Conservation (phyloP, 495 filamentous ascomycete genomes). For the Hypoxylon trugodes region DNA sequence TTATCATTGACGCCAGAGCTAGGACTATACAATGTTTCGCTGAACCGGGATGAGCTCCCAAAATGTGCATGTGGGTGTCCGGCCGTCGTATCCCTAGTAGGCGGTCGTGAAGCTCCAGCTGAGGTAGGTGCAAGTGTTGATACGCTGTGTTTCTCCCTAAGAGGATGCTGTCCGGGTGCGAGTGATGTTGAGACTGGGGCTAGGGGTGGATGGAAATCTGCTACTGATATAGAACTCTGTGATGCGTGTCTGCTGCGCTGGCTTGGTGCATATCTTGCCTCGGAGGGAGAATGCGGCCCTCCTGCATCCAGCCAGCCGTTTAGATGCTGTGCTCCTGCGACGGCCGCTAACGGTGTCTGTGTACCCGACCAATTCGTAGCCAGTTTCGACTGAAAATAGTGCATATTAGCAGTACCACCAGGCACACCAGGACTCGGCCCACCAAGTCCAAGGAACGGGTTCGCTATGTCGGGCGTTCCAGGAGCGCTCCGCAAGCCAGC, state of each 20-base stretch:
- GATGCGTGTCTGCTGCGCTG: slow-evolving; percentile 53
- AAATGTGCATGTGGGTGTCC: slow-evolving; percentile 12
- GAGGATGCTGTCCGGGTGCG: slow-evolving; percentile 28
- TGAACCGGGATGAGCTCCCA: slow-evolving; percentile 23
- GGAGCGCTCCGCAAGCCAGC: slow-evolving; percentile 42
- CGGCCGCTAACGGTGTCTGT: slow-evolving; percentile 85
- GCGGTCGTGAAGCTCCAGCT: slow-evolving; percentile 56
- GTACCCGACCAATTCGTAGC: slow-evolving; percentile 80
- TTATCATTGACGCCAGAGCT: slow-evolving; percentile 24
- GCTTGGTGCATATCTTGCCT: slow-evolving; percentile 12
- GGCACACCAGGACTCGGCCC: slow-evolving; percentile 79
- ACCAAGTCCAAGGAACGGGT: slow-evolving; percentile 72
- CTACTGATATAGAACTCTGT: slow-evolving; percentile 54
- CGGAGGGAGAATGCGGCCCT: slow-evolving; percentile 11
- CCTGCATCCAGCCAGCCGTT: slow-evolving; percentile 52
- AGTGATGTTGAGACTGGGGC: slow-evolving; percentile 36
- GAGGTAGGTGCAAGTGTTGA: slow-evolving; percentile 60
- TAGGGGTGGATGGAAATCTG: slow-evolving; percentile 43
- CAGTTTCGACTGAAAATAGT: slow-evolving; percentile 89
- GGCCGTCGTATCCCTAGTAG: slow-evolving; percentile 50
- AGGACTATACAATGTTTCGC: slow-evolving; percentile 1
- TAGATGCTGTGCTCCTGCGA: slow-evolving; percentile 70
- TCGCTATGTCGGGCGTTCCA: slow-evolving; percentile 58
- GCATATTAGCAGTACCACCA: slow-evolving; percentile 85
- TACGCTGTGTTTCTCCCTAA: slow-evolving; percentile 62